Evolutionary conservation across 495 filamentous ascomycete species (phyloP).

Genomic region (Alectoria sarmentosa): DNA sequence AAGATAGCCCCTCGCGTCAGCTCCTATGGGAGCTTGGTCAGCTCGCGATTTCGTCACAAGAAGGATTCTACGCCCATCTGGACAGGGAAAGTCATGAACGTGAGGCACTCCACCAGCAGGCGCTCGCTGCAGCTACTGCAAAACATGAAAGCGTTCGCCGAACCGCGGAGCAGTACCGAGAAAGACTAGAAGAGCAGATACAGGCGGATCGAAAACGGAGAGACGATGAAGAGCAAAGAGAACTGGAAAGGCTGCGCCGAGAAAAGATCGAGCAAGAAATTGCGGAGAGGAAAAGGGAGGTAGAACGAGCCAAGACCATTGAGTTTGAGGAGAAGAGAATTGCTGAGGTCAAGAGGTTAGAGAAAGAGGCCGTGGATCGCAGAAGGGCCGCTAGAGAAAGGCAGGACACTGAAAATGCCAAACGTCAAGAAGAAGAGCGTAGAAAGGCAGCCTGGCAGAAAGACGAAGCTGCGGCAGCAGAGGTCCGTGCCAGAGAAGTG

Average conservation of each 20-base stretch:
- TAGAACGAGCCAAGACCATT: slow-evolving; percentile 28
- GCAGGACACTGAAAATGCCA: slow-evolving; percentile 27
- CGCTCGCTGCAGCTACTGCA: slow-evolving; percentile 54
- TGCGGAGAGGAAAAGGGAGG: slow-evolving; percentile 23
- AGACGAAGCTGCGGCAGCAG: slow-evolving; percentile 12
- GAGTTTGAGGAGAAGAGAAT: slow-evolving; percentile 32
- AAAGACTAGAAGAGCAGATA: slow-evolving; percentile 32
- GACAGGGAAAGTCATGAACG: slow-evolving; percentile 40
- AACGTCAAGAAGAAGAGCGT: slow-evolving; percentile 34
- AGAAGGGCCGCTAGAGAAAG: slow-evolving; percentile 32
- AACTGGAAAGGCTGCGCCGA: slow-evolving; percentile 33
- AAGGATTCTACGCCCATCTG: slow-evolving; percentile 39
- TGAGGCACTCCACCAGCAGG: slow-evolving; percentile 47
- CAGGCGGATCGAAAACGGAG: slow-evolving; percentile 18
- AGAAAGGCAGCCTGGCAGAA: slow-evolving; percentile 35
- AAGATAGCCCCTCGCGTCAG: slow-evolving; percentile 44
- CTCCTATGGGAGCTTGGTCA: slow-evolving; percentile 40
- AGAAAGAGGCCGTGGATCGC: slow-evolving; percentile 23
- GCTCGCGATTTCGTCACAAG: slow-evolving; percentile 28
- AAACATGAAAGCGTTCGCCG: slow-evolving; percentile 58
- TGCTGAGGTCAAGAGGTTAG: slow-evolving; percentile 26
- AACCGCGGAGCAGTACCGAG: slow-evolving; percentile 46
- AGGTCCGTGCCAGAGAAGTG: not conserved
- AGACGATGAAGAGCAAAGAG: slow-evolving; percentile 48
- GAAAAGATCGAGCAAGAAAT: slow-evolving; percentile 38